Evolutionary conservation across 2,329 filamentous ascomycete species (phyloP), one percentile per base, ranked within the genome.

Genomic region (Stachybotrys chlorohalonatus): DNA sequence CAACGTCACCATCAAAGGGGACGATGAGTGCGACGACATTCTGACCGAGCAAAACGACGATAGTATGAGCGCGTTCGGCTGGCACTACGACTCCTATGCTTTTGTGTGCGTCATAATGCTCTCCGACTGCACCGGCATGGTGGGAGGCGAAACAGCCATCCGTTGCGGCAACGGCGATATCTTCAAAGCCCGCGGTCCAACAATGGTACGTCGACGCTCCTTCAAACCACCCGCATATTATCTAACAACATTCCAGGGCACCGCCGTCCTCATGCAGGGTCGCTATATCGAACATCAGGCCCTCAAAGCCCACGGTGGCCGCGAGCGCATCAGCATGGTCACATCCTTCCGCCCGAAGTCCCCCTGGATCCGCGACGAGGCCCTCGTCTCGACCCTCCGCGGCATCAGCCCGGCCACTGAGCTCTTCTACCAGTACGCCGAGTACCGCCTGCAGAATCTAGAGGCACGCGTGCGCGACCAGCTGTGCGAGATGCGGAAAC

Each of bases 101-200:
- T 87, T 86, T 62, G 83, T 86, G n/a, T 85, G 80, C 57, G 82
- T 86, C 8, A 75, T 77, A 2, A 87, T 86, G 82, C 72, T 86
- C 11, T 82, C 80, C 48, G 82, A 86, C 62, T 84, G 81, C 58
- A 76, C 74, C 0, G 71, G 73, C 47, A 86, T 86, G 82, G 68
- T 83, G n/a, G 83, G 83, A 5, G 82, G 83, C 3, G 83, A 86
- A 68, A 86, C 82, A 1, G 82, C 79, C 1, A 65, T 86, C 16
- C 70, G 74, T 45, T 81, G 72, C 1, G 74, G 71, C 1, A 71
- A 72, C 30, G 80, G 81, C 6, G 73, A 79, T 3, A 71, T 82
- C 11, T 65, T 80, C 58, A 82, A 82, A 63, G 76, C 84, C 49
- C 74, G 82, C 53, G 81, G 82, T 11, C 82, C 82, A 5, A 73